These are phyloP conservation scores for Limtongia smithiae DNA, from an alignment of 805 yeast species.

Conservation along the genomic window DNA sequence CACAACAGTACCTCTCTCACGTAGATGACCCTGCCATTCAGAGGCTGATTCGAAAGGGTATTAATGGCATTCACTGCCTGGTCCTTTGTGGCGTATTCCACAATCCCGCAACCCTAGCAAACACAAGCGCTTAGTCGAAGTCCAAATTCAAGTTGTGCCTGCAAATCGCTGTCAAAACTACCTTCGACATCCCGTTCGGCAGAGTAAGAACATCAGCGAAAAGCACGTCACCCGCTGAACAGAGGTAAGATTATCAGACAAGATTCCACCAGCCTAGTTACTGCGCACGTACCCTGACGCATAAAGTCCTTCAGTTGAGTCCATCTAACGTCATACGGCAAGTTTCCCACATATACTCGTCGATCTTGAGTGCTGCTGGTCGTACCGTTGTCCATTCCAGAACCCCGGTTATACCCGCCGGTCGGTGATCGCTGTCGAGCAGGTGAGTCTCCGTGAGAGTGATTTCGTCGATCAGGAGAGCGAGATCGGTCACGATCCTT, in stretches of 20 bases:
- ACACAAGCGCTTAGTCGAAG: neutral
- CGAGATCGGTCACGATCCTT: no score
- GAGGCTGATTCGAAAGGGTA: constrained; percentile 59
- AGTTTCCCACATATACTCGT: constrained; percentile 45
- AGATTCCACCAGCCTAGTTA: neutral
- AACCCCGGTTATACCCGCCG: no score
- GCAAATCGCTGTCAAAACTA: no score
- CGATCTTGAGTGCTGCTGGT: constrained; percentile 36
- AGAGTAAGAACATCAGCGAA: constrained; percentile 79
- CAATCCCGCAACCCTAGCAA: constrained; percentile 49
- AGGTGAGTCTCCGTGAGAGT: no score
- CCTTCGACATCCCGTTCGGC: constrained; percentile 76
- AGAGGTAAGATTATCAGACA: neutral
- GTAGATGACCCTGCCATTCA: constrained; percentile 73
- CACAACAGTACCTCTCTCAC: constrained; percentile 64
- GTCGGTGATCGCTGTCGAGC: no score
- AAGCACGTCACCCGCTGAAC: constrained; percentile 56
- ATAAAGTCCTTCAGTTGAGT: constrained; percentile 40
- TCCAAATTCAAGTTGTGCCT: no score
- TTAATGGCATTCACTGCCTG: constrained; percentile 71
- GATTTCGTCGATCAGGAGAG: no score
- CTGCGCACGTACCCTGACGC: constrained; percentile 31
- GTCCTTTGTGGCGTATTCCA: constrained; percentile 64
- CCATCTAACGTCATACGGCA: constrained; percentile 42
- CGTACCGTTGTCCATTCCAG: no score